Conservation (phyloP, 805 yeast species). For the Suhomyces sp. region DNA sequence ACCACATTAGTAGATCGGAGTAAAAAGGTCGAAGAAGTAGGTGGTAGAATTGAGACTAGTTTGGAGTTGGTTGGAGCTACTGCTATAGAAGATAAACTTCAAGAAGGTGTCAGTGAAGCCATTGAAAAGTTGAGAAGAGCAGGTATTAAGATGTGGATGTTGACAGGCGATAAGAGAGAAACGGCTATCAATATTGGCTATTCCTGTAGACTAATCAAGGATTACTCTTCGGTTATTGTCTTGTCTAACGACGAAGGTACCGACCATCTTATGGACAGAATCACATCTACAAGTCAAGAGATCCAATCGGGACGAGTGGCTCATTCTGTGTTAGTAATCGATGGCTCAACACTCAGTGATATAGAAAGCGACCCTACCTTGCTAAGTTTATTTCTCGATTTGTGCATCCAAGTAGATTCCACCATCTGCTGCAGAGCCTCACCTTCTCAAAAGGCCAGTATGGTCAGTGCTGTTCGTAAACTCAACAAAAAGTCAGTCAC, state of each 20-base stretch:
- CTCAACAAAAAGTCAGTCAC: constrained; percentile 70
- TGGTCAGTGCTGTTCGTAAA: constrained; percentile 81
- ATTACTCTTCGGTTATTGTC: constrained; percentile 84
- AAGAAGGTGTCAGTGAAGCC: constrained; percentile 94
- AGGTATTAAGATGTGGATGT: constrained; percentile 95
- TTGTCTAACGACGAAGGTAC: constrained; percentile 45
- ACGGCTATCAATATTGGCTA: constrained; percentile 97
- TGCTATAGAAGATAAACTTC: constrained; percentile 95
- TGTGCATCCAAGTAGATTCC: constrained; percentile 84
- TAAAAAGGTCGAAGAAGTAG: constrained; percentile 63
- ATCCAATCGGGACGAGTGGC: constrained; percentile 75
- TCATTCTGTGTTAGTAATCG: constrained; percentile 91
- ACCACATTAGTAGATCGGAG: constrained; percentile 69
- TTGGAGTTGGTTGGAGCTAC: constrained; percentile 83
- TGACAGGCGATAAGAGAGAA: constrained; percentile 97
- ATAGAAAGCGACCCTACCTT: constrained; percentile 73
- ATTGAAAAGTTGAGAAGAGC: constrained; percentile 90
- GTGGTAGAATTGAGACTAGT: constrained; percentile 67
- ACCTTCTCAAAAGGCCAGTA: constrained; percentile 91
- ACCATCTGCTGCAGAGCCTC: constrained; percentile 95
- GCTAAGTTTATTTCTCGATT: constrained; percentile 73
- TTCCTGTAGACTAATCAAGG: constrained; percentile 89
- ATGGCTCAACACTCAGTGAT: constrained; percentile 78
- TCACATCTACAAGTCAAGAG: constrained; percentile 74
- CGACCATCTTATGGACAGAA: constrained; percentile 61